Conservation (phyloP, 495 filamentous ascomycete genomes). For the Haplographium delicatum region DNA sequence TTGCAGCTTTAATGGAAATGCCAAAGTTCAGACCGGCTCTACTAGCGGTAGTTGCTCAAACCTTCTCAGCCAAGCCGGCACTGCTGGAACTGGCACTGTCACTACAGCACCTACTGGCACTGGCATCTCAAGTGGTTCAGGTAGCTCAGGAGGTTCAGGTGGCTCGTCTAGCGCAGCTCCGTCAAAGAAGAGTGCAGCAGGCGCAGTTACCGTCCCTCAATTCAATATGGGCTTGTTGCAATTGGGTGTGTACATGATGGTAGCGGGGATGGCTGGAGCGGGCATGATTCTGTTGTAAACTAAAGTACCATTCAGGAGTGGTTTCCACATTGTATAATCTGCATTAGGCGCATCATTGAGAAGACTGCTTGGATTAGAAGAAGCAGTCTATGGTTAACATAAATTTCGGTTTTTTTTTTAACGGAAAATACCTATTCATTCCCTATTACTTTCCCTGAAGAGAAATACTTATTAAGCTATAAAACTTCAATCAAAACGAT, state of each 20-base stretch:
- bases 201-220: slow-evolving; percentile 42
- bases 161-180: too few species aligned
- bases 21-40: slow-evolving; percentile 39
- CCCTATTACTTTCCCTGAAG: too few species aligned
- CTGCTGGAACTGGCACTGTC: slow-evolving; percentile 58
- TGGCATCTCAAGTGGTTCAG: slow-evolving; percentile 31
- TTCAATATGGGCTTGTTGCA: slow-evolving; percentile 60
- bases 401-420: too few species aligned
- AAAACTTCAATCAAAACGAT: too few species aligned
- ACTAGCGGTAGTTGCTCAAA: slow-evolving; percentile 36
- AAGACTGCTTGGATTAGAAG: not conserved
- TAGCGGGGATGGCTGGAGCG: slow-evolving; percentile 61
- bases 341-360: slow-evolving; percentile 3
- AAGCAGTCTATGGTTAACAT: not conserved
- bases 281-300: slow-evolving; percentile 74
- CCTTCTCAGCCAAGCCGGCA: slow-evolving; percentile 54
- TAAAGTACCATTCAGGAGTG: not conserved
- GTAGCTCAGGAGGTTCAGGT: too few species aligned
- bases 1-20: slow-evolving; percentile 74
- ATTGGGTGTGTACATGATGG: slow-evolving; percentile 61
- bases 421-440: too few species aligned
- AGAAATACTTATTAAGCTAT: too few species aligned
- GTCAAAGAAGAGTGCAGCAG: slow-evolving; percentile 29
- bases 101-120: slow-evolving; percentile 47
- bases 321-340: not conserved